Evolutionary conservation across 352 stramenopile species (phyloP), one percentile per base, ranked within the genome.

Genomic region (Globisporangium rhizosaccharum): DNA sequence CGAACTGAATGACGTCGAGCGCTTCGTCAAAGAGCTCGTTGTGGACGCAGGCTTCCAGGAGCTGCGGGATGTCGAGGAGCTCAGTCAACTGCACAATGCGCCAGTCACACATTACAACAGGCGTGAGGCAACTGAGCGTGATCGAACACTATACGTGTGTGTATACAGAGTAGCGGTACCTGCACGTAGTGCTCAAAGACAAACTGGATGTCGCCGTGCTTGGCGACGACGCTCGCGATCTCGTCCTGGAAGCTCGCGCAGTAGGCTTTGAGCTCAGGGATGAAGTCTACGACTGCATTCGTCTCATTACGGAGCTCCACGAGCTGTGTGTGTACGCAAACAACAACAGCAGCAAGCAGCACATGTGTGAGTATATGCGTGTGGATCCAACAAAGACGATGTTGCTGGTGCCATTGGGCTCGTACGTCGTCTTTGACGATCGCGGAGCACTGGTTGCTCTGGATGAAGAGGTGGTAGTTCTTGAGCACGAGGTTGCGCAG

Each of bases 11-110:
- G 67, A 99, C 86, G 53, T 97, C 96, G 23, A 99, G 75, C 5
- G 96, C 96, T 45, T 98, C 96, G 58, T 99, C 96, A 53, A 97
- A 98, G 10, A 98, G 73, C 62, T 98, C 96, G 62, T 97, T 98
- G 57, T 97, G 80, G 45, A 98, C 96, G 61, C 97, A 99, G 5
- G 93, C 91, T 66, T 99, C 96, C 68, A 99, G 90, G 36, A 99
- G 74, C 65, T 98, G 97, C 9, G 97, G 97, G 33, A 99, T 92
- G 78, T 99, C 96, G 53, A 99, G 75, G 23, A 99, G 72, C 70
- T 99, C 96, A n/a, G 98, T 88, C 37, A 99, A 68, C 84, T 97
- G 56, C 11, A 7, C 17, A 11, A 39, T 52, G 14, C 4, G 47
- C 23, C 23, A 52, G 33, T 46, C 8, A 39, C 45, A 42, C 20